Evolutionary conservation across 352 stramenopile genomes (phyloP), one percentile per base, ranked within the genome.

Genomic region (Globisporangium viniferum): DNA sequence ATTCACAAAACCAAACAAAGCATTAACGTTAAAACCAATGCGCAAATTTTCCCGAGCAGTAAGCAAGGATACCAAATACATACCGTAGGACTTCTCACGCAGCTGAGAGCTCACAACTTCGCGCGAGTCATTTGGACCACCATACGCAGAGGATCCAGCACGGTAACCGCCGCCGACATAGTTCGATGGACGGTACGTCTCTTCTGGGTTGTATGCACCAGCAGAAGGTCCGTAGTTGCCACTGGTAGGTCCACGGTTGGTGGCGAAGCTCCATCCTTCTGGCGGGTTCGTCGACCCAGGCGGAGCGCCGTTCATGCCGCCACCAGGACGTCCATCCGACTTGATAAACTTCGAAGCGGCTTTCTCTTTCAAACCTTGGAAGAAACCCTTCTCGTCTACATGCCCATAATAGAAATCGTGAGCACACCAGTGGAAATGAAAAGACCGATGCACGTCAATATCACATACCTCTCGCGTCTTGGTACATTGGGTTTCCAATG

Each of bases 401-500:
- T 36, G 35, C 22, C 33, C 27, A 56, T 44, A 24, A 55, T 12
- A 64, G 57, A 68, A 49, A 41, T 51, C 9, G 27, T 31, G 57
- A 46, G 2, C 39, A 20, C 22, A 20, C 22, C 20, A 8, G 15
- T 24, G 49, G 5, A 27, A 27, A 63, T 53, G 2, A 20, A 48
- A 59, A 1, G n/a, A 2, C n/a, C 36, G 59, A 14, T 27, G 14
- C 51, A 22, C 51, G n/a, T 46, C n/a, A 24, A 22, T 46, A 29
- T 29, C 20, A 27, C 54, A 12, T 66, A 90, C 84, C 78, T 69
- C 86, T 78, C 35, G 94, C 91, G 73, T 98, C 94, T 59, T 93
- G 81, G 71, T 97, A 98, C 84, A 97, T 96, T 7, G 95, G 93
- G 73, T 98, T 98, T 33, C 95, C 95, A 78, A 98, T 97, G 35